Evolutionary conservation across 1,139 yeast genomes (phyloP).

Genomic region (Geotrichum restrictum): DNA sequence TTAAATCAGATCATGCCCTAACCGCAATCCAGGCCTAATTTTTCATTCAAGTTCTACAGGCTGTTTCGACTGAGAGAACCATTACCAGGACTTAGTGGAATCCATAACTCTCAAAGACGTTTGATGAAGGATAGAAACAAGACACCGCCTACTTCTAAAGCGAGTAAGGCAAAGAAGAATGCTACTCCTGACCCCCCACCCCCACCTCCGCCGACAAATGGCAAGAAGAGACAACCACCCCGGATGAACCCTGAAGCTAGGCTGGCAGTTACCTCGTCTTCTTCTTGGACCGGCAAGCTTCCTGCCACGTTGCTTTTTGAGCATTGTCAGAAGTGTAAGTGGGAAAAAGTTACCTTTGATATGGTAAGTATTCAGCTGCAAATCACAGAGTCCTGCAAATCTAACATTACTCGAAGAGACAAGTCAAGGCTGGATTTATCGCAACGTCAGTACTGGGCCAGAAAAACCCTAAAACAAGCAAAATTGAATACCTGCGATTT

Average conservation of each 20-base stretch:
- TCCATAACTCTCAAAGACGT: neutral
- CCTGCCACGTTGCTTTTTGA: constrained; percentile 86
- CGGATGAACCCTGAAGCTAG: constrained; percentile 22
- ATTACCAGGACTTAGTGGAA: no score
- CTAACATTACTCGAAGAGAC: constrained; percentile 29
- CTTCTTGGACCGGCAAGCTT: constrained; percentile 90
- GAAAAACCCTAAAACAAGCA: constrained; percentile 78
- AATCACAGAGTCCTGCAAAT: neutral
- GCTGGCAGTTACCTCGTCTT: constrained; percentile 48
- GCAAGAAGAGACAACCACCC: constrained; percentile 9
- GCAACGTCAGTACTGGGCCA: constrained; percentile 62
- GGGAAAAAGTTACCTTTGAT: constrained; percentile 82
- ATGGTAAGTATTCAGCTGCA: constrained; percentile 44
- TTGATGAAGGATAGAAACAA: constrained; percentile 5
- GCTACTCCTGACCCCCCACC: constrained; percentile 2
- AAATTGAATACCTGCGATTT: constrained; percentile 55
- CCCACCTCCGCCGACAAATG: neutral
- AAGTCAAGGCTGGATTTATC: constrained; percentile 51
- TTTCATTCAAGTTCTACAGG: neutral
- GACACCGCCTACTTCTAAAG: constrained; percentile 3
- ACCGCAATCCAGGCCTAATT: neutral
- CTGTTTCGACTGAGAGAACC: neutral
- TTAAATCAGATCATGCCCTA: neutral
- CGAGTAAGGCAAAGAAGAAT: constrained; percentile 1
- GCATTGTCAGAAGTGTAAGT: constrained; percentile 79